Conservation (phyloP, 2,329 filamentous ascomycete genomes). For the Metarhizium brunneum region DNA sequence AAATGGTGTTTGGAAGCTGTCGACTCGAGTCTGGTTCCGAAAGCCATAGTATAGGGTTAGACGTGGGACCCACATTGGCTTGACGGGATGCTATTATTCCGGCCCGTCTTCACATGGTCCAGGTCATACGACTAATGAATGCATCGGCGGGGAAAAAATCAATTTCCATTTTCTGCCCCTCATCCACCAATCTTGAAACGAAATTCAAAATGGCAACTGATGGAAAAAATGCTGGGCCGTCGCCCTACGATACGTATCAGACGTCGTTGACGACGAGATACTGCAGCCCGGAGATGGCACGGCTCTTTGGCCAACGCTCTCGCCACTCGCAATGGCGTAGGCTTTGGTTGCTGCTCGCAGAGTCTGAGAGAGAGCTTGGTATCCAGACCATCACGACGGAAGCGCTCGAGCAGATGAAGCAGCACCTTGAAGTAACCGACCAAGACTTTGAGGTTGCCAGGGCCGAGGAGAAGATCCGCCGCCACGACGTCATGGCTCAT, state of each 20-base stretch:
- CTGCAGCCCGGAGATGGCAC: constrained; percentile 64
- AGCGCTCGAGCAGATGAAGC: constrained; percentile 67
- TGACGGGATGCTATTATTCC: too few relatives aligned
- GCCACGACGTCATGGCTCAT: constrained; percentile 60
- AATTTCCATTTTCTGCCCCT: too few relatives aligned
- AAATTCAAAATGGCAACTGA: too few relatives aligned
- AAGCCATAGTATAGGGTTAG: too few relatives aligned
- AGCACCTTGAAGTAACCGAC: constrained; percentile 66
- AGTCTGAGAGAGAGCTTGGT: constrained; percentile 73
- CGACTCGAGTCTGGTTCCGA: too few relatives aligned
- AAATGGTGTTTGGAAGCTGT: too few relatives aligned
- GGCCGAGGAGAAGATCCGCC: constrained; percentile 64
- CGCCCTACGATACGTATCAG: constrained; percentile 35
- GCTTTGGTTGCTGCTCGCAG: constrained; percentile 78
- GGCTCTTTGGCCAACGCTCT: constrained; percentile 69
- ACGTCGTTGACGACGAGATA: constrained; percentile 66
- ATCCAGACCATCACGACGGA: constrained; percentile 60
- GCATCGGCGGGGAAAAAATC: too few relatives aligned
- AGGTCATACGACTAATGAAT: too few relatives aligned
- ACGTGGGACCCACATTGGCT: too few relatives aligned
- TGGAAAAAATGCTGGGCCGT: too few relatives aligned
- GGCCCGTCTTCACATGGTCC: too few relatives aligned
- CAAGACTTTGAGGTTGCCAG: constrained; percentile 66
- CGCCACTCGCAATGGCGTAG: constrained; percentile 73
- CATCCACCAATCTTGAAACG: too few relatives aligned